Evolutionary conservation across 2,329 filamentous ascomycete species (phyloP).

Genomic region (Trichoderma sp.): DNA sequence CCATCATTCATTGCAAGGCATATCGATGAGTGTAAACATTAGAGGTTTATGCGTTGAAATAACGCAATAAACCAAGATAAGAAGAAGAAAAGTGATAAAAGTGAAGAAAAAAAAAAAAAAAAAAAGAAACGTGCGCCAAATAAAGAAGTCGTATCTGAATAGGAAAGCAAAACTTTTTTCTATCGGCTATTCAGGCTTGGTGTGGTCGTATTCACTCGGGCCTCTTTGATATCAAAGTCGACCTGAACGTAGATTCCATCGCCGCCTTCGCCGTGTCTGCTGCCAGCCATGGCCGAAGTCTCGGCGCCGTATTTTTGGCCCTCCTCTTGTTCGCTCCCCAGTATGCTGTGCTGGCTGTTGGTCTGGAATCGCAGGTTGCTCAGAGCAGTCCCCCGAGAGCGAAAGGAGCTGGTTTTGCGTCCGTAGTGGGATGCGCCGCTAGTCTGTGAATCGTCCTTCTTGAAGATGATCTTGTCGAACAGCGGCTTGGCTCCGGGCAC

Average conservation of each 20-base stretch:
- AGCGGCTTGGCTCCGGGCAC: conserved; percentile 53
- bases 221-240: conserved; percentile 41
- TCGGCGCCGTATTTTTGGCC: conserved; percentile 30
- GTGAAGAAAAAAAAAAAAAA: background rate
- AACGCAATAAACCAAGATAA: background rate
- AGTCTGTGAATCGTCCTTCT: conserved; percentile 30
- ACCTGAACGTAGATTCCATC: conserved; percentile 42
- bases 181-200: conserved; percentile 8
- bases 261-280: conserved; percentile 31
- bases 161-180: background rate
- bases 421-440: conserved; percentile 32
- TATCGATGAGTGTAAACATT: background rate
- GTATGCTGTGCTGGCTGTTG: conserved; percentile 32
- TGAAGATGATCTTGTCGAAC: conserved; percentile 41
- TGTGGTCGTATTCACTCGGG: conserved; percentile 15
- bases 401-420: conserved; percentile 28
- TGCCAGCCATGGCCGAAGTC: conserved; percentile 30
- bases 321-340: conserved; percentile 32
- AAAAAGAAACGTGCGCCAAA: background rate
- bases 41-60: background rate
- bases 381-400: conserved; percentile 34
- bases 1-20: background rate
- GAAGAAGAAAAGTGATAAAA: background rate
- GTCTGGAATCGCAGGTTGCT: conserved; percentile 37
- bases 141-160: background rate